Evolutionary conservation across 345 rosid genomes (phyloP), one percentile per base, ranked within the genome.

Genomic region (Streptanthus diversifolius): DNA sequence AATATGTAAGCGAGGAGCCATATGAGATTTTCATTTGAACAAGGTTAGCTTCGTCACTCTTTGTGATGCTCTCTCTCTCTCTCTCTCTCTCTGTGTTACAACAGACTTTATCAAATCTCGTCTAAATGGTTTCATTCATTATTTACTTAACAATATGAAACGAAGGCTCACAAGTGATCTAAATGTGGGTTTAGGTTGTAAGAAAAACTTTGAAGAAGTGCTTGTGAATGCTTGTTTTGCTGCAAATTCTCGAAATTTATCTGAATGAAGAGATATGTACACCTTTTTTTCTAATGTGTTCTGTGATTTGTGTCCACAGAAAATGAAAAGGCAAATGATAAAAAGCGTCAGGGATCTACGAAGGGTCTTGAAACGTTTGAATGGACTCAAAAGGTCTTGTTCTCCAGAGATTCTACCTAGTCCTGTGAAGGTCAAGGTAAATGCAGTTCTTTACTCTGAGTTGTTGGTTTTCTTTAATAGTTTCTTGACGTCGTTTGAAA

Each of bases 301-400:
- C 19, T 67, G 25, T 49, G 36, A 21, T 43, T 19, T 52, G 51
- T 12, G 15, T 13, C 52, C 53, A 35, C 83, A 89, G 95, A 78
- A 9, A 80, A 68, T 55, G 62, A 47, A 14, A 58, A 63, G 68
- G 27, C 4, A 47, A 63, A 11, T 24, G 80, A 44, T 30, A 73
- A 41, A 47, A 66, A n/a, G 19, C 54, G 54, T 63, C 75, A 63
- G 62, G 81, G 48, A 19, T 55, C 52, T 53, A 64, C 55, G 55
- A 70, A 68, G 8, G 14, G 71, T 17, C 73, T 87, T 45, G 96
- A 89, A 71, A 83, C 86, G 87, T 88, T 89, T 82, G 95, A 90
- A 58, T 91, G 93, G 90, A 87, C 96, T 14, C 97, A n/a, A 89
- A 62, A 81, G 87, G 49, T 72, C 96, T 58, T 85, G 81, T 81